Evolutionary conservation across 768 basidiomycete species (phyloP).

Genomic region (Sporobolomyces roseus): DNA sequence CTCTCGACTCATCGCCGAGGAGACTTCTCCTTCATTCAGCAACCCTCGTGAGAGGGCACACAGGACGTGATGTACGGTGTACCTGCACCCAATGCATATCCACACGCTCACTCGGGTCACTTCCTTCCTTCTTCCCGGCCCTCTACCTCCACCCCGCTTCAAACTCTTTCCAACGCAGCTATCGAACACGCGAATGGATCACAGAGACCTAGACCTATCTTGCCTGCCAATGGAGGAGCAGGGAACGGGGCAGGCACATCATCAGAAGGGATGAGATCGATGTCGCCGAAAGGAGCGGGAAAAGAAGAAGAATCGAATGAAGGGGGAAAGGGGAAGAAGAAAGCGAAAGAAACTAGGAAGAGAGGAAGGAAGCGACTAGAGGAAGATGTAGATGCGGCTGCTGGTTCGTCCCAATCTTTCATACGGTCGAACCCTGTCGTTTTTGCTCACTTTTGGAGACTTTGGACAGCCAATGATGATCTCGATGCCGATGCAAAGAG

Average conservation of each 20-base stretch:
- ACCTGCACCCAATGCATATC: background rate
- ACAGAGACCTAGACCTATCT: background rate
- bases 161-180: background rate
- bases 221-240: background rate
- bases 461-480: background rate
- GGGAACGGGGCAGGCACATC: no score
- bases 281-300: background rate
- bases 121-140: background rate
- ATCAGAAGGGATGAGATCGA: no score
- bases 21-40: no score
- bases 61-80: background rate
- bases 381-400: background rate
- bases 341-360: constrained; percentile 1
- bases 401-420: background rate
- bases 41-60: no score
- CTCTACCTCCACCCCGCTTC: constrained; percentile 3
- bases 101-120: background rate
- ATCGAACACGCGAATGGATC: background rate
- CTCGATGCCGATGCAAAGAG: constrained; percentile 56
- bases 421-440: background rate
- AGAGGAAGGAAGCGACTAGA: constrained; percentile 13
- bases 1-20: no score
- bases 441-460: background rate
- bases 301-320: background rate
- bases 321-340: background rate